Evolutionary conservation across 768 basidiomycete species (phyloP), one percentile per base, ranked within the genome.

Genomic region (Cyathus striatus): DNA sequence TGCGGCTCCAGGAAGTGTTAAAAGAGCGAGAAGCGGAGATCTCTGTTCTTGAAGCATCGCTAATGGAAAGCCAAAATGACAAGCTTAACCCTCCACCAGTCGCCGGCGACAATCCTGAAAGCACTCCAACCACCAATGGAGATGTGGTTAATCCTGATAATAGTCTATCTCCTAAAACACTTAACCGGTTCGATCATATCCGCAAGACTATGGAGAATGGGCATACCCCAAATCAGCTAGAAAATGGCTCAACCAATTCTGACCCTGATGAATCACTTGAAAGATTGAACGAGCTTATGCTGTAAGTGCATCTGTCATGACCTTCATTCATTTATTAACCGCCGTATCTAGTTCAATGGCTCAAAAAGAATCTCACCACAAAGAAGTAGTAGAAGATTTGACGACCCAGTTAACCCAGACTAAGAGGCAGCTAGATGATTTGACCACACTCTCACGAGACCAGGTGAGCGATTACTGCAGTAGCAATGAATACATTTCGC

Each of bases 1-100:
- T 92, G 86, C 83, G 93, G 45, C 66, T 98, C 34, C 95, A 98
- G 61, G 86, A 92, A 54, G 90, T 92, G 24, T 72, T 98, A 47
- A 87, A 82, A 57, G 88, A 92, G 49, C 78, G 94, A 38, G 95
- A 97, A 62, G 73, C 81, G n/a, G 95, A 98, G 63, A 97, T 98
- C 39, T 69, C 73, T 37, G 62, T 73, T 22, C 73, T 96, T 12
- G 93, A 95, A 50, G 62, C 63, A 23, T 75, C 75, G 5, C 50
- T 76, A 30, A 73, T 65, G 49, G 60, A 66, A 40, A 63, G 49
- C 38, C 61, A 61, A 44, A 56, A 57, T 21, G 61, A 57, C 30
- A 59, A 48, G 26, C 21, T 27, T n/a, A 24, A 14, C 14, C 9
- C 25, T 20, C 51, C 43, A n/a, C 34, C 41, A n/a, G 45, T 51